Percentiles rank a stretch among this genome's conserved stretches.
These are phyloP conservation scores for Phytophthora cajani DNA, from an alignment of 352 stramenopile genomes.

Conservation along the genomic window DNA sequence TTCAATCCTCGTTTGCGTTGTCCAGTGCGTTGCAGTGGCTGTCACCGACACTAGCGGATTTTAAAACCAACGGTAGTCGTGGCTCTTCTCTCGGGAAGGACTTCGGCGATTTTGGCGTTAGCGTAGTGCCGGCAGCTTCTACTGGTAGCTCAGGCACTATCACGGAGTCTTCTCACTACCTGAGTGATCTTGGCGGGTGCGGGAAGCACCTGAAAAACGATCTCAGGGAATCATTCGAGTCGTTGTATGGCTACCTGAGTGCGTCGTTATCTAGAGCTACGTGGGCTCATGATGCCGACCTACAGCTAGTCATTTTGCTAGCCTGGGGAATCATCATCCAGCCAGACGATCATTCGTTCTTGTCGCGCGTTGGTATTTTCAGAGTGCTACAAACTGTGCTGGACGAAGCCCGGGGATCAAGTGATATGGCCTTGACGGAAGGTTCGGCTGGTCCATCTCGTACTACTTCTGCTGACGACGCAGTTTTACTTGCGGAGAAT, in stretches of 20 bases:
- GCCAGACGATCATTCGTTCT: conserved; percentile 89
- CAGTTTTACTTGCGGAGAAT: conserved; percentile 46
- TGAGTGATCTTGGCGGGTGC: conserved; percentile 79
- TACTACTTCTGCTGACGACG: conserved; percentile 41
- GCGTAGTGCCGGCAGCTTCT: conserved; percentile 27
- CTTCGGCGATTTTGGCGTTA: conserved; percentile 49
- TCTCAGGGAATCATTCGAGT: conserved; percentile 83
- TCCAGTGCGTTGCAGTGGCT: conserved; percentile 81
- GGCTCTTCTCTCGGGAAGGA: conserved; percentile 45
- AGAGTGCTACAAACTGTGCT: conserved; percentile 90
- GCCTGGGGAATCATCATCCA: conserved; percentile 90
- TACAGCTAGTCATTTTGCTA: conserved; percentile 85
- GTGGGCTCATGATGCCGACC: conserved; percentile 79
- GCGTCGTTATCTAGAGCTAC: conserved; percentile 84
- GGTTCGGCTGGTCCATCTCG: conserved; percentile 19
- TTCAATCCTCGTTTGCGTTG: conserved; percentile 79
- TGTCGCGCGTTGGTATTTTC: conserved; percentile 91
- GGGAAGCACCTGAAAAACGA: conserved; percentile 82
- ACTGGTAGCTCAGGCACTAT: conserved; percentile 22
- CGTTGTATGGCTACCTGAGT: conserved; percentile 81
- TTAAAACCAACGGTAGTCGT: conserved; percentile 36
- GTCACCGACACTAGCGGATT: conserved; percentile 50
- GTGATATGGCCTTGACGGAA: conserved; percentile 42
- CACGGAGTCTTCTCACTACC: conserved; percentile 67
- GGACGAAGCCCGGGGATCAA: conserved; percentile 78